Conservation (phyloP, 2,329 filamentous ascomycete species). For the Neonectria punicea region DNA sequence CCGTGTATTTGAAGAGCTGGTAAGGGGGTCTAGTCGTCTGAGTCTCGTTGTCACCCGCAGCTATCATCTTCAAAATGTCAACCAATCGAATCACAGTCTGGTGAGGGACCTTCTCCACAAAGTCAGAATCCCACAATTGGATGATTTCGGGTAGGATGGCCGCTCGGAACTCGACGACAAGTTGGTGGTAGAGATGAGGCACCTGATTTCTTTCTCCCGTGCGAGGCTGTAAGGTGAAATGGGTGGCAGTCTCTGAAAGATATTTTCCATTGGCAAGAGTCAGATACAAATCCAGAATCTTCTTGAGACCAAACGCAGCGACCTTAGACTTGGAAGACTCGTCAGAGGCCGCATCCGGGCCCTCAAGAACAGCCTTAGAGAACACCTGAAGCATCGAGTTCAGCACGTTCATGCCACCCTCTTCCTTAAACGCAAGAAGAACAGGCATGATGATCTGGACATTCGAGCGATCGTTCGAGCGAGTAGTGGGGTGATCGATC, state of each 20-base stretch:
- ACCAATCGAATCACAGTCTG: constrained; percentile 82
- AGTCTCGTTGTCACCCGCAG: constrained; percentile 80
- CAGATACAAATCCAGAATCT: constrained; percentile 84
- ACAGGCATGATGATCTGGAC: constrained; percentile 76
- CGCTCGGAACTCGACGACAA: constrained; percentile 87
- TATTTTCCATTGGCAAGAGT: constrained; percentile 81
- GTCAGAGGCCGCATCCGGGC: constrained; percentile 54
- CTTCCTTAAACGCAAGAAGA: constrained; percentile 86
- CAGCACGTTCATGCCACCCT: constrained; percentile 78
- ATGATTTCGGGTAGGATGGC: constrained; percentile 80
- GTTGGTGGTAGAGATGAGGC: constrained; percentile 69
- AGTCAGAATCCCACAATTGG: constrained; percentile 84
- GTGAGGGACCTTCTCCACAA: constrained; percentile 83
- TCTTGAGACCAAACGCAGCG: constrained; percentile 73
- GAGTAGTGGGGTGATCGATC: constrained; percentile 68
- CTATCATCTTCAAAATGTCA: constrained; percentile 82
- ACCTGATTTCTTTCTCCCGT: constrained; percentile 54
- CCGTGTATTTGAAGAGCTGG: constrained; percentile 56
- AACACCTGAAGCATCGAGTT: constrained; percentile 79
- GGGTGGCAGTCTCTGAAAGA: constrained; percentile 78
- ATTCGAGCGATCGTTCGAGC: constrained; percentile 59
- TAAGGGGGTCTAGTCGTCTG: constrained; percentile 63
- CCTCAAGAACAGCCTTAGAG: constrained; percentile 45
- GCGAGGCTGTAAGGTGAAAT: constrained; percentile 57
- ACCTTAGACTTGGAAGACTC: constrained; percentile 60